Evolutionary conservation across 495 filamentous ascomycete species (phyloP).

Genomic region (Podospora australis): DNA sequence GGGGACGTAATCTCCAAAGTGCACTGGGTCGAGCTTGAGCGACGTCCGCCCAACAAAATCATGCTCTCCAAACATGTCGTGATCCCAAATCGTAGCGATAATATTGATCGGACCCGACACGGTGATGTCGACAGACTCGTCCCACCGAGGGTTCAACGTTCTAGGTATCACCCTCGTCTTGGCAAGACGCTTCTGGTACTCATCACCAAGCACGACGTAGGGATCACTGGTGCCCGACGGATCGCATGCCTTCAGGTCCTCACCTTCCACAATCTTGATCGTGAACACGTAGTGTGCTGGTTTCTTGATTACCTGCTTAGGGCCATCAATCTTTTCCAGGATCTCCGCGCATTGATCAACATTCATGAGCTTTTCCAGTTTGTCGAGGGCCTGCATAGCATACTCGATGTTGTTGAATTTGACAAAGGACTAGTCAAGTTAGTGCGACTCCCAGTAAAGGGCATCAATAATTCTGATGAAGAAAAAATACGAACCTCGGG

Average conservation of each 20-base stretch:
- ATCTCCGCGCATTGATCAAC: constrained; percentile 90
- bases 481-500: constrained; percentile 61
- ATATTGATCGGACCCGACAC: constrained; percentile 87
- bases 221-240: constrained; percentile 91
- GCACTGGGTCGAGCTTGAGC: constrained; percentile 86
- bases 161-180: constrained; percentile 91
- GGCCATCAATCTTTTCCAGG: constrained; percentile 56
- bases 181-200: constrained; percentile 94
- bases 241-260: constrained; percentile 96
- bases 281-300: constrained; percentile 90
- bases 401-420: constrained; percentile 98
- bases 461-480: neutral
- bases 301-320: constrained; percentile 45
- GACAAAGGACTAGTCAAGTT: constrained; percentile 66
- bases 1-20: constrained; percentile 93
- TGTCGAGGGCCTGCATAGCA: constrained; percentile 83
- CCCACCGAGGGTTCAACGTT: constrained; percentile 94
- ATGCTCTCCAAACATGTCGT: constrained; percentile 94
- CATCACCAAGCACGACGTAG: constrained; percentile 93
- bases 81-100: constrained; percentile 97
- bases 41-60: constrained; percentile 94
- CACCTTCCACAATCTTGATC: constrained; percentile 98
- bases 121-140: constrained; percentile 93
- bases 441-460: neutral
- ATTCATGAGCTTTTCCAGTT: constrained; percentile 80